Base-by-base conservation (phyloP, 495 filamentous ascomycete genomes). In the Bathelium albidoporum region DNA sequence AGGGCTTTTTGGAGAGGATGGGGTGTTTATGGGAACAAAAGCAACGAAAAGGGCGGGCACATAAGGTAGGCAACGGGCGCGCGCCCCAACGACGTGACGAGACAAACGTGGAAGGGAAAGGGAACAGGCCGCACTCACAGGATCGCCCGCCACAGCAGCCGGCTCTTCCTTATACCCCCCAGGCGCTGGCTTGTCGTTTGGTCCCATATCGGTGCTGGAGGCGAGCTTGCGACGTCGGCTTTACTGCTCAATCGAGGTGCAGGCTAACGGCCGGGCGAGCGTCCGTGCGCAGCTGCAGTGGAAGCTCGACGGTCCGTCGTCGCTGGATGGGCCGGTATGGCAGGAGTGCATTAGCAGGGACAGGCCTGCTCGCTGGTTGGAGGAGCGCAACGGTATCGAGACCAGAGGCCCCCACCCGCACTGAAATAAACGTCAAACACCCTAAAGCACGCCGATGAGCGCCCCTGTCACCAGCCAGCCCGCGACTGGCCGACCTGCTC, bases 111-210 rank as follows among this genome's bases (percentile, higher is more conserved):
- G 11, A 60, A 58, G 61, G 52, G 60, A 64, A 66, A 72, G 66
- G 69, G 67, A 67, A 59, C 28, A 41, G 60, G 36, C 28, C 43
- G 62, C 59, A 73, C 72, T 73, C 67, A 73, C 72, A 62, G 71
- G 64, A 65, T 71, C 67, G 64, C 64, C 68, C 69, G 72, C 70
- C 65, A 66, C 67, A 68, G 70, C 67, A 68, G 65, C 72, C 69
- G 70, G 67, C 72, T 72, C 69, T 69, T 72, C 70, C 69, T 74
- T 72, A 72, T 70, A 72, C 70, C 67, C 71, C 61, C 65, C 70
- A 62, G 69, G 43, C 24, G 24, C 59, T n/a, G 26, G 22, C 49
- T 28, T 26, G 22, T 55, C 64, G 65, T 61, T 70, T 69, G 65
- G 71, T 65, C 55, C 64, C 62, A 69, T 68, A 26, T 28, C 49